phyloP scores from a whole-genome alignment of 257 asterid species.

The Eucommia ulmoides region DNA sequence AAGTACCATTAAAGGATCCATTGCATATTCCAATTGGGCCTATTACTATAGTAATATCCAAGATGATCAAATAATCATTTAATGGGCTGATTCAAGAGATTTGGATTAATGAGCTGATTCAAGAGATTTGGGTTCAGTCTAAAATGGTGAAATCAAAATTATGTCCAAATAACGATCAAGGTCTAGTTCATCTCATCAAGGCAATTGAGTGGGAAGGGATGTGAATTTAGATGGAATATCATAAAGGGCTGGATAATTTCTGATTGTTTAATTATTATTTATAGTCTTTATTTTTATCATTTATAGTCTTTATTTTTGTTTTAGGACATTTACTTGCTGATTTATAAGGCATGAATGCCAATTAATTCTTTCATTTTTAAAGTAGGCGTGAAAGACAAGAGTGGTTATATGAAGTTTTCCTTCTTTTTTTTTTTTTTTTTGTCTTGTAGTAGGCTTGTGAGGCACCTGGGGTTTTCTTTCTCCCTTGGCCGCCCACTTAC shows the following conservation, averaged over 20 bases:
- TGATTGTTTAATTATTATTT: too few relatives aligned
- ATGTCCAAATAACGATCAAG: too few relatives aligned
- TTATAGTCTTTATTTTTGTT: too few relatives aligned
- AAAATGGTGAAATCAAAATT: not conserved
- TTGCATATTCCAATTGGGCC: not conserved
- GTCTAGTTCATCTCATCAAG: not conserved
- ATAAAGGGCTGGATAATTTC: too few relatives aligned
- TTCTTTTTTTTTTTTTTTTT: too few relatives aligned
- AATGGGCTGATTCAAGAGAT: not conserved
- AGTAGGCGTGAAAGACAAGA: too few relatives aligned
- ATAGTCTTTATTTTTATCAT: too few relatives aligned
- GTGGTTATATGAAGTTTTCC: too few relatives aligned
- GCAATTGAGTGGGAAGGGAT: not conserved
- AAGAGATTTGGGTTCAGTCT: not conserved
- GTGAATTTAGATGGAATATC: not conserved
- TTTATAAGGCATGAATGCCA: not conserved
- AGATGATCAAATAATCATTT: not conserved
- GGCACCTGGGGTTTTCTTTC: not conserved
- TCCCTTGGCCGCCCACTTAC: too few relatives aligned
- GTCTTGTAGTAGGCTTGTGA: not conserved
- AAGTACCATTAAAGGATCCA: not conserved
- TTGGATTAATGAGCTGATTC: too few relatives aligned
- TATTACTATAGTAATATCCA: not conserved
- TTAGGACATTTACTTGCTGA: not conserved
- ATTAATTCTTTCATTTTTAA: not conserved